phyloP scores from a whole-genome alignment of 345 rosid species.

The Anacardium occidentale region DNA sequence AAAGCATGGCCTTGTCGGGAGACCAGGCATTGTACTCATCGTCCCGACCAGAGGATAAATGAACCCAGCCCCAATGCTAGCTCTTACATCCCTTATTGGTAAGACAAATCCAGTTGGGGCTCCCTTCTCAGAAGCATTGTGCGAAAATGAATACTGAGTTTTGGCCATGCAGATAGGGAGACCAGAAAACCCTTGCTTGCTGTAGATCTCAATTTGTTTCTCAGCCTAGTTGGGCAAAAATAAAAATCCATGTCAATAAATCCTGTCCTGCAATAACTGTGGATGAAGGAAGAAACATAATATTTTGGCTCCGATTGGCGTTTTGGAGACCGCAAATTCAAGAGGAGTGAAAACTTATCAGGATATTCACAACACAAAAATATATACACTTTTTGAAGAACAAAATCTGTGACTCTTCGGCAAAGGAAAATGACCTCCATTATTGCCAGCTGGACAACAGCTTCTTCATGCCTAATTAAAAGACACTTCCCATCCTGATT shows the following conservation, averaged over 20 bases:
- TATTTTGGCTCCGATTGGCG: background rate
- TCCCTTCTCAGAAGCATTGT: conserved; percentile 78
- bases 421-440: background rate
- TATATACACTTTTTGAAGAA: background rate
- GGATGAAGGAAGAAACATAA: background rate
- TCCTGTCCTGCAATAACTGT: background rate
- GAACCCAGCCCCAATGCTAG: conserved; percentile 96
- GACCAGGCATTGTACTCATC: conserved; percentile 98
- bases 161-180: conserved; percentile 99
- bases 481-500: background rate
- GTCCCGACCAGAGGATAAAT: conserved; percentile 95
- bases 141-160: conserved; percentile 92
- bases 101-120: conserved; percentile 80
- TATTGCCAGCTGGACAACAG: background rate
- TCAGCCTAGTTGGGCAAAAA: conserved; percentile 62
- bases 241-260: background rate
- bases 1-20: conserved; percentile 96
- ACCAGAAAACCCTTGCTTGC: conserved; percentile 75
- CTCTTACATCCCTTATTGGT: conserved; percentile 92
- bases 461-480: background rate
- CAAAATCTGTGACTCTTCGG: background rate
- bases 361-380: background rate
- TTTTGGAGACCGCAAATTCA: background rate
- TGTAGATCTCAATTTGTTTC: conserved; percentile 95
- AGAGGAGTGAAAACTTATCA: background rate